Base-by-base conservation (phyloP, 2,329 filamentous ascomycete species). In the Cordyceps cateniannulata region DNA sequence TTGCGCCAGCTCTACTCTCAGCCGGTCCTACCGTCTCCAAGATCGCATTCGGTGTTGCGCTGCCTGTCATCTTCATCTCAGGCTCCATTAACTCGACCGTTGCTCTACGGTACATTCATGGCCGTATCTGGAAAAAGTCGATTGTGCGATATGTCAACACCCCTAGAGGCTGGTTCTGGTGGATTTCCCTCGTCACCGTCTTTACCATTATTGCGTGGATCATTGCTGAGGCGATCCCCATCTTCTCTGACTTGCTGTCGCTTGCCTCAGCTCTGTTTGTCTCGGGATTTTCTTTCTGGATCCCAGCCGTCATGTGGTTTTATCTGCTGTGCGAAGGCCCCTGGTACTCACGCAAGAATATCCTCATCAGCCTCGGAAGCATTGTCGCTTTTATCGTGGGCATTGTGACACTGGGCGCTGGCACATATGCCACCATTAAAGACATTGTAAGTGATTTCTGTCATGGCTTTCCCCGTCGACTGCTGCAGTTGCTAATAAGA, bases 221-320 rank as follows among this genome's bases (percentile, higher is more conserved):
- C 64, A 85, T 91, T 63, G 87, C 87, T 10, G 83, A 87, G 66
- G 83, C 85, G 0, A 86, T 91, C 51, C 88, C 88, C 1, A 84
- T 85, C 68, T 91, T 91, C 75, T 83, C 82, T 61, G 78, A 86
- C 49, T 74, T 91, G 52, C 74, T 91, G 16, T 75, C 76, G 58
- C 76, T 81, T 67, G 74, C 68, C 60, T 79, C 77, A 10, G 72
- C 76, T 5, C 73, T 80, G 20, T 80, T 81, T 65, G 71, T 80
- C 63, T 79, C 77, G 7, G 67, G 67, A 27, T 69, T 69, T 54
- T 71, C 74, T 3, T 75, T 76, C 57, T 72, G 73, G 56, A 66
- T 74, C 38, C 68, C 75, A 5, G 72, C 73, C 22, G 68, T 76
- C 62, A 71, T 76, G 63, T 75, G 72, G 68, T 74, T 75, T 66